Conservation (phyloP, 2,329 filamentous ascomycete genomes). For the Beauveria caledonica region DNA sequence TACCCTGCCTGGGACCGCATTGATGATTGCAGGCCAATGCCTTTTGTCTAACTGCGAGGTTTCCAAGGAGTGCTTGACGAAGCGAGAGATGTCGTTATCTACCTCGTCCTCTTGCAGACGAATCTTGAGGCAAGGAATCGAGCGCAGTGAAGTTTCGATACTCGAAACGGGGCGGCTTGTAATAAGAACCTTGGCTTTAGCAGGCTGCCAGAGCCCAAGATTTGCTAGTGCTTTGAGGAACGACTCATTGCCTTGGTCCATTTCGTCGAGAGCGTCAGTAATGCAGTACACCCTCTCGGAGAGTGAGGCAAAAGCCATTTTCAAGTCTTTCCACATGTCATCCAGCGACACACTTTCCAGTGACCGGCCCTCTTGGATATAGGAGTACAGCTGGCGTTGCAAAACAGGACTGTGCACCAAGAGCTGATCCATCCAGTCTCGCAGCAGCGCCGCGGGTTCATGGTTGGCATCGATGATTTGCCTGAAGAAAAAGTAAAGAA, state of each 20-base stretch:
- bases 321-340: slow-evolving; percentile 4
- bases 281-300: slow-evolving; percentile 28
- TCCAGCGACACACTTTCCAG: neutral
- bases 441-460: slow-evolving; percentile 20
- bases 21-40: slow-evolving; percentile 10
- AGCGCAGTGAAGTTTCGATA: slow-evolving; percentile 24
- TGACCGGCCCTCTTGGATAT: slow-evolving; percentile 15
- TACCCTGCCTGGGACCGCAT: slow-evolving; percentile 27
- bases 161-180: slow-evolving; percentile 32
- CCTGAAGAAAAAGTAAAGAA: slow-evolving; percentile 33
- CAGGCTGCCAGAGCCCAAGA: slow-evolving; percentile 24
- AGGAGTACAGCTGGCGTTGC: slow-evolving; percentile 22
- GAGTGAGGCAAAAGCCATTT: slow-evolving; percentile 15
- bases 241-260: slow-evolving; percentile 28
- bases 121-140: slow-evolving; percentile 22
- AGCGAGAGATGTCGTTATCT: slow-evolving; percentile 2
- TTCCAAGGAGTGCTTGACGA: neutral
- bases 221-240: slow-evolving; percentile 27
- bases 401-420: slow-evolving; percentile 23
- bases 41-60: neutral
- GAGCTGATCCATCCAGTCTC: slow-evolving; percentile 28
- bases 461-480: slow-evolving; percentile 30
- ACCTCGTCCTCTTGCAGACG: slow-evolving; percentile 20
- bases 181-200: slow-evolving; percentile 31
- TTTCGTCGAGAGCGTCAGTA: slow-evolving; percentile 39